Base-by-base conservation (phyloP, 345 rosid genomes). In the Turritis glabra region DNA sequence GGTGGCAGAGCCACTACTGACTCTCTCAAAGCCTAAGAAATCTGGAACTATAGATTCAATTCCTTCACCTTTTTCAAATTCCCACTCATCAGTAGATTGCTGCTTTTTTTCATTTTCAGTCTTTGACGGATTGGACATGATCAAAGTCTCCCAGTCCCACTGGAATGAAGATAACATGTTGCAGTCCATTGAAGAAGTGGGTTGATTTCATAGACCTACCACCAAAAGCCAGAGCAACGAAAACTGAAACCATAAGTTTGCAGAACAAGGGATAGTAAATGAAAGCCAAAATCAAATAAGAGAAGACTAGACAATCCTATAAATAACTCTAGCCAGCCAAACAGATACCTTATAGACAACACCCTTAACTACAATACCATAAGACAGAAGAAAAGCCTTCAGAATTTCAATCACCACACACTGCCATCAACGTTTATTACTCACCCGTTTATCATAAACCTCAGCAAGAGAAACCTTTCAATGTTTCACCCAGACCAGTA, bases 131-230 rank as follows among this genome's bases (percentile, higher is more conserved):
- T 83, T 81, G 52, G 86, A 80, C 87, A 80, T 84, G 37, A 82
- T 71, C 15, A 85, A 78, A 69, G 76, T 83, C 23, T 92, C 97
- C 99, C 93, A 95, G 64, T 89, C 99, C 97, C 93, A 90, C 71
- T 65, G 88, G 66, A 82, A 54, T 32, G 91, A 79, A 62, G 80
- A 80, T 76, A 78, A 82, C 56, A 84, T 71, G 81, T 90, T 90
- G 91, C 92, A 86, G 80, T 92, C 97, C 97, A 90, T 92, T 52
- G 57, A 74, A 53, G 83, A 83, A 18, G 51, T 70, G 54, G 78
- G 81, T 51, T 61, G 84, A 83, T 79, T 79, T 87, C 85, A 73
- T 69, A 77, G 33, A 71, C 71, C 48, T 47, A 14, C 2, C 23
- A 54, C 80, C 71, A 77, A 67, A 54, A 18, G 19, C 33, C 68